Conservation (phyloP, 2,329 filamentous ascomycete genomes). For the Tolypocladium tundrense region DNA sequence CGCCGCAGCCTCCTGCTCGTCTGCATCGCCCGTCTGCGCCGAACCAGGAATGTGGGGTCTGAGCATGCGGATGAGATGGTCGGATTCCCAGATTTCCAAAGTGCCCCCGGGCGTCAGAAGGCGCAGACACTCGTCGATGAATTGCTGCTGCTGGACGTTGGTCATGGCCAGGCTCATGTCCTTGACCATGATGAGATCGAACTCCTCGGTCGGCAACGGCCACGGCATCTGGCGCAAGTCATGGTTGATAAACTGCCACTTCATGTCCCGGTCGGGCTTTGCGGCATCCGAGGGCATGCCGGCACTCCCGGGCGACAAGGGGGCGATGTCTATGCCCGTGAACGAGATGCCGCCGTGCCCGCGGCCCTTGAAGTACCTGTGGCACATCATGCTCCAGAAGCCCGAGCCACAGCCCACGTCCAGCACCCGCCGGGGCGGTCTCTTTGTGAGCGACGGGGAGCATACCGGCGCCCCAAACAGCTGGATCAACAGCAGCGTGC, state of each 20-base stretch:
- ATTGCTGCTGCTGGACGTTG: slow-evolving; percentile 42
- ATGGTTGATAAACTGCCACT: slow-evolving; percentile 83
- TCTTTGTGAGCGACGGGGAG: slow-evolving; percentile 53
- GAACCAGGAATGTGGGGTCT: slow-evolving; percentile 60
- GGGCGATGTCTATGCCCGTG: slow-evolving; percentile 72
- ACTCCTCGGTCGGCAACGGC: slow-evolving; percentile 70
- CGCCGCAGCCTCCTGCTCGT: slow-evolving; percentile 54
- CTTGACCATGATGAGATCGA: slow-evolving; percentile 83
- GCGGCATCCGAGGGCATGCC: slow-evolving; percentile 21
- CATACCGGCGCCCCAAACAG: slow-evolving; percentile 75
- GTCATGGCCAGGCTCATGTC: slow-evolving; percentile 63
- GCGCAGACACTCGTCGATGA: slow-evolving; percentile 65
- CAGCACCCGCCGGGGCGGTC: slow-evolving; percentile 66
- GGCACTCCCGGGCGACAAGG: slow-evolving; percentile 42
- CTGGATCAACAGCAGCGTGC: slow-evolving; percentile 70
- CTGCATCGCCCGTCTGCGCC: slow-evolving; percentile 23
- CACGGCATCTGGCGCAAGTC: slow-evolving; percentile 67
- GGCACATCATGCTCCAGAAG: slow-evolving; percentile 84
- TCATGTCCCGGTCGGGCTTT: slow-evolving; percentile 61
- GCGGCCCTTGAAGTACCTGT: slow-evolving; percentile 62
- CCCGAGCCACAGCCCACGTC: slow-evolving; percentile 82
- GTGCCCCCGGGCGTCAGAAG: slow-evolving; percentile 68
- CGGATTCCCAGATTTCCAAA: slow-evolving; percentile 83
- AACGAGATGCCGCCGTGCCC: slow-evolving; percentile 65
- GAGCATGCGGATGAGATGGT: slow-evolving; percentile 74